These are phyloP conservation scores for Vitis labrusca DNA, from an alignment of 164 flowering plant species.

Conservation along the genomic window DNA sequence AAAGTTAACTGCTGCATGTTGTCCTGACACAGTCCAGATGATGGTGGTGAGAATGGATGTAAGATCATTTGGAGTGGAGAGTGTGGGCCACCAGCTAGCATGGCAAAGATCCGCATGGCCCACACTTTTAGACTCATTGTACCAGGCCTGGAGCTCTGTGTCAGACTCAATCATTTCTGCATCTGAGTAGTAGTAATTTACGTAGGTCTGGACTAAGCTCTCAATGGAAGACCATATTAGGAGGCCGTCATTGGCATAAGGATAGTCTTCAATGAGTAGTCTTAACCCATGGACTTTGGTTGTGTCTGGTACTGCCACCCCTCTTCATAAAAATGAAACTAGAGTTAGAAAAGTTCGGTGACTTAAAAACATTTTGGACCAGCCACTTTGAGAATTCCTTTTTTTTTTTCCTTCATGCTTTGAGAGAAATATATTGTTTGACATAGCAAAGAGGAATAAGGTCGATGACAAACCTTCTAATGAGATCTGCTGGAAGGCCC, in stretches of 20 bases:
- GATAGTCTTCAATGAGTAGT: constrained; percentile 80
- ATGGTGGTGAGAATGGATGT: constrained; percentile 71
- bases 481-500: constrained; percentile 86
- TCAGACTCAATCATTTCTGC: constrained; percentile 33
- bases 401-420: no score
- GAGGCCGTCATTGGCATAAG: constrained; percentile 86
- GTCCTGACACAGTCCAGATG: constrained; percentile 93
- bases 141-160: constrained; percentile 89
- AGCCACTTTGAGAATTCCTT: no score
- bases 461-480: constrained; percentile 50
- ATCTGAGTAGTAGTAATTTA: constrained; percentile 66
- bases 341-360: no score
- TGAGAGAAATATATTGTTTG: no score
- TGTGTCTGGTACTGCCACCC: constrained; percentile 75
- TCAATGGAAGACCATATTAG: constrained; percentile 83
- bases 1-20: constrained; percentile 92
- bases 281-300: constrained; percentile 75
- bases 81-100: constrained; percentile 82
- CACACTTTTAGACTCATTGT: constrained; percentile 70
- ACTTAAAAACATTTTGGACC: no score
- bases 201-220: constrained; percentile 68
- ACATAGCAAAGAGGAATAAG: no score
- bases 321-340: constrained; percentile 37
- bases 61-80: constrained; percentile 45
- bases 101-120: constrained; percentile 79